Base-by-base conservation (phyloP, 495 filamentous ascomycete species). In the Penicillium bovifimosum region DNA sequence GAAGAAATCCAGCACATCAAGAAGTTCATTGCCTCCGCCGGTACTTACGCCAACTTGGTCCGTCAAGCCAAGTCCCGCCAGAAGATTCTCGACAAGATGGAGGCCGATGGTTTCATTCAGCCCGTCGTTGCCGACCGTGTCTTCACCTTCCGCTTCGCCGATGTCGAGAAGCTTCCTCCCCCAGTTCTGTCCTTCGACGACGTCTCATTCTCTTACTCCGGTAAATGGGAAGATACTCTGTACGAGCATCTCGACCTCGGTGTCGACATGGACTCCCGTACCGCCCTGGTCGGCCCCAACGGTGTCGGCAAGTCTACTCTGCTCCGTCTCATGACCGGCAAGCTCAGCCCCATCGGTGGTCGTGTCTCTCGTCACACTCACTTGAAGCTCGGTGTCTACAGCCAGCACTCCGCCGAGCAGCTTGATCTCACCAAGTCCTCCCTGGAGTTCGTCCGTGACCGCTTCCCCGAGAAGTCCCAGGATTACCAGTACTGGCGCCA, bases 71-170 rank as follows among this genome's bases (percentile, higher is more conserved):
- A 98, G 79, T 97, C 93, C 28, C 85, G 93, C 42, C 93, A 98
- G 74, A 98, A 98, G 88, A 97, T 98, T 70, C 82, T 98, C 52
- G 93, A 98, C 81, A 98, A 98, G 81, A 98, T 98, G 93, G 93
- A 97, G 78, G 95, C 93, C 50, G 93, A 98, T 61, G 93, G 93
- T 57, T 91, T 97, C 70, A 96, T 98, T 63, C 86, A 98, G 76
- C 86, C 88, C 27, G 89, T 98, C 50, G 70, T 80, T 54, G 69
- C 80, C 53, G 93, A 98, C 73, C 81, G 86, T 40, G 88, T 96
- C 63, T 98, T 98, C 79, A 90, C 88, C 46, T 98, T 98, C 85
- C 86, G 93, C 67, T 98, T 98, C 73, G 95, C 93, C 50, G 90
- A 96, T 62, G 93, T 97, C 42, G 93, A 98, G 67, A 97, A 97